Base-by-base conservation (phyloP, 2,329 filamentous ascomycete genomes). In the Didymella arachidicola region DNA sequence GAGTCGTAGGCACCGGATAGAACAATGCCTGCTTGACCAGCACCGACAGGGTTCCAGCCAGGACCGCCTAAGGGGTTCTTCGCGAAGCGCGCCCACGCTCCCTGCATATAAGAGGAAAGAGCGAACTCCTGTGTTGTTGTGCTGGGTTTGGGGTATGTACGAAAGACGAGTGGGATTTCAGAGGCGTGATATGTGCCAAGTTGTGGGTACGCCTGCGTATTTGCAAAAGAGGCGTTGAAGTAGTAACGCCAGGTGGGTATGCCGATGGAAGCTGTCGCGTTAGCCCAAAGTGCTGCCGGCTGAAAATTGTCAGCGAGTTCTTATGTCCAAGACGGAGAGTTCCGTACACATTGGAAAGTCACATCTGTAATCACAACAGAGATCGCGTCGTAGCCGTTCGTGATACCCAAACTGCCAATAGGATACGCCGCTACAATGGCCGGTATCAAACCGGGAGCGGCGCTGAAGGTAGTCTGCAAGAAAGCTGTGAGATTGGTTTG, bases 191-290 rank as follows among this genome's bases (percentile, higher is more conserved):
- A 73, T 0, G 57, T 68, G 25, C 69, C 67, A 0, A 63, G 53
- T 19, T 60, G 39, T 2, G 58, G 47, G 27, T 56, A 61, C 2
- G 48, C 48, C 39, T 65, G 67, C 1, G 64, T 65, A 19, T 73
- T 72, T 8, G 57, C 29, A 47, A 73, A 74, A 1, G 67, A 65
- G 7, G 72, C 70, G 55, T 74, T 75, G 61, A 68, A 74, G 57
- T 65, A 64, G 49, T 70, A 72, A 26, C 70, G 66, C 69, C 68
- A 72, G 2, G 67, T 62, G 3, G 69, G 67, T 1, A 70, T 67
- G 2, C 68, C 66, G 4, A 60, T 56, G 0, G 58, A 55, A 2
- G 69, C 64, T 3, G 66, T 65, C 3, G 70, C 70, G 16, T 71
- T 68, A 7, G 68, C 63, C 55, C 66, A 68, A 2, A 69, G 57